A percentile compares a stretch with the other conserved stretches of the same genome.
These are phyloP conservation scores for Puccinia triticina DNA, from an alignment of 1,284 basidiomycete species.

Conservation along the genomic window DNA sequence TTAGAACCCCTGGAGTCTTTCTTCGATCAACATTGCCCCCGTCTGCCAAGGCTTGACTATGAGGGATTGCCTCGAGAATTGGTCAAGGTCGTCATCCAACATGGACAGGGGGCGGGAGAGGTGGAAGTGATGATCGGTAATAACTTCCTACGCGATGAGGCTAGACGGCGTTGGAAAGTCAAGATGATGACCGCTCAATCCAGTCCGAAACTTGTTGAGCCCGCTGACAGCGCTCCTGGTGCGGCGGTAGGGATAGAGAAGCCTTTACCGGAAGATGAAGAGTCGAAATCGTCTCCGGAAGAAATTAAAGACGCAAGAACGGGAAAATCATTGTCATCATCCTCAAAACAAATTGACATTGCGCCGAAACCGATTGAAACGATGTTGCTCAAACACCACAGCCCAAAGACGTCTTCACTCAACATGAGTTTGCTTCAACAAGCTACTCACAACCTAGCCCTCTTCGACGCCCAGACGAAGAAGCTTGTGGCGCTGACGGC, in stretches of 20 bases:
- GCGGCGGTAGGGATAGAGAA: not conserved
- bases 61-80: conserved; percentile 31
- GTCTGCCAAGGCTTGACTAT: conserved; percentile 17
- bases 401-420: conserved; percentile 9
- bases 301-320: not conserved
- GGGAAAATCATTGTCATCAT: not conserved
- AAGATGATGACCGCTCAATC: not conserved
- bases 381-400: conserved; percentile 18
- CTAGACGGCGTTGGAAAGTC: conserved; percentile 23
- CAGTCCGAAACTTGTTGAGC: not conserved
- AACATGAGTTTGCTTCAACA: conserved; percentile 15
- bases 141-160: conserved; percentile 43
- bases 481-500: too few relatives aligned
- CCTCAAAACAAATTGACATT: not conserved
- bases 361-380: conserved; percentile 14
- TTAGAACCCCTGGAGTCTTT: conserved; percentile 39
- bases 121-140: conserved; percentile 33
- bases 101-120: not conserved
- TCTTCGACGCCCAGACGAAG: too few relatives aligned
- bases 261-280: not conserved
- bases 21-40: conserved; percentile 31
- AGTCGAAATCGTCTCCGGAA: not conserved
- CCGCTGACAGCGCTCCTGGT: not conserved
- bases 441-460: too few relatives aligned
- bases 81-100: not conserved